Evolutionary conservation across 805 yeast genomes (phyloP).

Genomic region (Tanozyma kutaoensis): DNA sequence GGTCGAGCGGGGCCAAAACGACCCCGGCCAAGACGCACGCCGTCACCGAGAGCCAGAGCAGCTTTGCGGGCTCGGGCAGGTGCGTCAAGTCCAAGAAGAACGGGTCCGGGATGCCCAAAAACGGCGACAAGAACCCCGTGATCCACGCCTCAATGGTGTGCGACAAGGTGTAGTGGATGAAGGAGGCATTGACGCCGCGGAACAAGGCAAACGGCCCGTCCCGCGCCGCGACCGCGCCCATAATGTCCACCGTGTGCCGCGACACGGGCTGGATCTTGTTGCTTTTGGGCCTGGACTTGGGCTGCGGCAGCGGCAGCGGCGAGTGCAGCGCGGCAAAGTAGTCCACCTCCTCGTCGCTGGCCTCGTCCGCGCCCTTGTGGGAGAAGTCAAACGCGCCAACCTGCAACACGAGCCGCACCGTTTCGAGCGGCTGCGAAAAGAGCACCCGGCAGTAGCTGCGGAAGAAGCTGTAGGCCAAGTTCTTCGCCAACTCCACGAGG

Average conservation of each 20-base stretch:
- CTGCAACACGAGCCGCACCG: constrained; percentile 65
- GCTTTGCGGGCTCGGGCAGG: constrained; percentile 59
- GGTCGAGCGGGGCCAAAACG: constrained; percentile 65
- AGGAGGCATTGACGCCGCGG: constrained; percentile 69
- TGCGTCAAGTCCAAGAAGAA: constrained; percentile 71
- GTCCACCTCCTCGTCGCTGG: not conserved
- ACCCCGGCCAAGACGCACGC: constrained; percentile 67
- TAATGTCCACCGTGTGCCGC: constrained; percentile 51
- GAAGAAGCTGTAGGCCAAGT: constrained; percentile 46
- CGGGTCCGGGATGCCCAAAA: constrained; percentile 79
- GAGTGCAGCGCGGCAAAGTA: no score
- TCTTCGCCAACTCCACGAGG: constrained; percentile 40
- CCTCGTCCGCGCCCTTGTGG: not conserved
- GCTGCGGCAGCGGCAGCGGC: no score
- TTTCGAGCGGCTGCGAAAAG: constrained; percentile 81
- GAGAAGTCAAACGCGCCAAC: constrained; percentile 47
- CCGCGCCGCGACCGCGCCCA: constrained; percentile 47
- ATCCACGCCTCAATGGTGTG: constrained; percentile 84
- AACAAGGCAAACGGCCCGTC: constrained; percentile 64
- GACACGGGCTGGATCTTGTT: constrained; percentile 28
- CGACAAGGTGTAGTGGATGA: constrained; percentile 60
- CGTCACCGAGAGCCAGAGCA: constrained; percentile 53
- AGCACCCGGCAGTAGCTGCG: constrained; percentile 59
- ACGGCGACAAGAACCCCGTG: constrained; percentile 75
- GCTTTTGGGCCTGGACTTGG: no score